These are phyloP conservation scores for Raffaelea albimanens DNA, from an alignment of 2,329 filamentous ascomycete genomes.

Conservation along the genomic window DNA sequence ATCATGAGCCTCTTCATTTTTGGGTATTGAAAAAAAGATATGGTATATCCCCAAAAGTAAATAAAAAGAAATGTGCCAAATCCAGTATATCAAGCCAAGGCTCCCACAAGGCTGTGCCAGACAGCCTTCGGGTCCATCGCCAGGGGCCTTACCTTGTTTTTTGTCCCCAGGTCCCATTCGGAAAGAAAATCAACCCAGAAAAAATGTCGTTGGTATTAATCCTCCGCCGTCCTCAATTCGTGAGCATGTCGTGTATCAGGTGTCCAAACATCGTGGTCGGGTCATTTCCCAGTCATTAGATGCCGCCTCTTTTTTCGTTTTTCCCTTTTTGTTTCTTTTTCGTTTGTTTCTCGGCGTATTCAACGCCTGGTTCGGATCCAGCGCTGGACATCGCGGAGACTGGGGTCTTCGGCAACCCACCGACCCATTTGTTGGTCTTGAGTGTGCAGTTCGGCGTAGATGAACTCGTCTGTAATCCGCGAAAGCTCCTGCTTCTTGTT, in stretches of 20 bases:
- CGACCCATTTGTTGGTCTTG: slow-evolving; percentile 46
- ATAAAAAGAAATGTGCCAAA: slow-evolving; percentile 3
- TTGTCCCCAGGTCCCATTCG: no score
- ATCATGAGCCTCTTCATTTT: no score
- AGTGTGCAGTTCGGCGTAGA: slow-evolving; percentile 45
- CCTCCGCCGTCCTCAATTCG: no score
- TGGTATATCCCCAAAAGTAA: neutral
- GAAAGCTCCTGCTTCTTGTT: slow-evolving; percentile 36
- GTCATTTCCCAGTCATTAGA: neutral
- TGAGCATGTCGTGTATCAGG: neutral
- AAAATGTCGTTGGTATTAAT: no score
- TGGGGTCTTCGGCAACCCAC: slow-evolving; percentile 56
- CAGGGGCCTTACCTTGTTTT: no score
- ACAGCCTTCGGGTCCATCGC: no score
- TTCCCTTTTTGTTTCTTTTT: neutral
- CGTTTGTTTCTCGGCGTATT: slow-evolving; percentile 1
- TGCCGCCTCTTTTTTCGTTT: neutral
- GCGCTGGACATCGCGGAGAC: slow-evolving; percentile 44
- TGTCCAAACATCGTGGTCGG: neutral
- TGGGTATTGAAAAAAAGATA: no score
- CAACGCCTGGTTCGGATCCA: slow-evolving; percentile 42
- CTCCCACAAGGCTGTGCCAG: no score
- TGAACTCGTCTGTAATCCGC: slow-evolving; percentile 46
- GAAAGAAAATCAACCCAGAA: no score
- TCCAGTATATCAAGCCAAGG: neutral